Percentiles rank a stretch among this genome's conserved stretches.
Evolutionary conservation across 805 yeast species (phyloP).

Genomic region (Candida methanosorbosa): DNA sequence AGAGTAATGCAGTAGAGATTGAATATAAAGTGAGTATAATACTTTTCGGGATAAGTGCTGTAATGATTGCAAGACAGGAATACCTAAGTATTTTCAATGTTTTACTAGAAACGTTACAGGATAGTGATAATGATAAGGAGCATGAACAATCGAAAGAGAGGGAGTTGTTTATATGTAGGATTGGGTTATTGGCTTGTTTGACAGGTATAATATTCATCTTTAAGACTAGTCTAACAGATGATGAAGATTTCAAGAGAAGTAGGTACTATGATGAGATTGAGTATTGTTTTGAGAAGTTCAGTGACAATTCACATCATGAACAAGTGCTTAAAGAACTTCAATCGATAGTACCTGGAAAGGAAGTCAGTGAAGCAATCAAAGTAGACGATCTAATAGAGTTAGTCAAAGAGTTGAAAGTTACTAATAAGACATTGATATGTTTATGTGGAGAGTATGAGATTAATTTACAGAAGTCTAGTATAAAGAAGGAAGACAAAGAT

Average conservation of each 20-base stretch:
- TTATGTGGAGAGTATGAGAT: conserved; percentile 25
- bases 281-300: conserved; percentile 7
- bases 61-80: conserved; percentile 20
- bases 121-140: no score
- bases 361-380: no score
- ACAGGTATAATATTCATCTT: conserved; percentile 10
- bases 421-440: conserved; percentile 26
- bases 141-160: no score
- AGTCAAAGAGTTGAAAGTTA: conserved; percentile 18
- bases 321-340: no score
- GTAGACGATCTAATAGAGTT: conserved; percentile 17
- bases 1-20: neutral
- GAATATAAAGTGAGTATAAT: conserved; percentile 1
- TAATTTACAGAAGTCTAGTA: neutral
- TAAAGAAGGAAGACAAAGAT: neutral
- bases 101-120: conserved; percentile 7
- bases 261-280: conserved; percentile 1
- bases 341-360: no score
- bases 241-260: neutral
- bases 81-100: conserved; percentile 17
- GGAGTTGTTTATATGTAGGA: no score
- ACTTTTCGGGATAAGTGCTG: conserved; percentile 13
- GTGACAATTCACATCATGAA: no score
- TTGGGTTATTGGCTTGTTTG: no score
- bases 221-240: conserved; percentile 4